phyloP scores from a whole-genome alignment of 2,329 filamentous ascomycete genomes.

The Ceratocystis alfenasii region DNA sequence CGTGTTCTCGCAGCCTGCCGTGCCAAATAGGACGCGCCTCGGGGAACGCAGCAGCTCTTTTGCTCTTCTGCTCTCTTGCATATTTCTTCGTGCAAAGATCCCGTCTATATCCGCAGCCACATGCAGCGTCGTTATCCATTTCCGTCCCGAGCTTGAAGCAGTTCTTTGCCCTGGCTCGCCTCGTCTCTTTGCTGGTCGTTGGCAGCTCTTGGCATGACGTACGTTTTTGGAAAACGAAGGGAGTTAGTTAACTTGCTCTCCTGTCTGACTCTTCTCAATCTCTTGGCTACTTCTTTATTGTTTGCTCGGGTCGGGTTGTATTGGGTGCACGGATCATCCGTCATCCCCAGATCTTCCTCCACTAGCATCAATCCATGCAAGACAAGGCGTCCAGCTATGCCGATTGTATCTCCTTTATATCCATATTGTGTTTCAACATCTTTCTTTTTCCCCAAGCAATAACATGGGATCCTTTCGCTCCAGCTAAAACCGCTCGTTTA shows the following conservation, averaged over 20 bases:
- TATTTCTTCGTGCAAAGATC: no score
- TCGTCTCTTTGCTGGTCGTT: not conserved
- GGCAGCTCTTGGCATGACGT: not conserved
- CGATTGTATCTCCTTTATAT: not conserved
- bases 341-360: not conserved
- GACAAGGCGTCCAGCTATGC: not conserved
- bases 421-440: not conserved
- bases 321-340: not conserved
- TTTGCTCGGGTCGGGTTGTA: not conserved
- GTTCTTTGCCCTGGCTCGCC: no score
- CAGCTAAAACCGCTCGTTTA: no score
- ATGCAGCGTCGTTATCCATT: no score
- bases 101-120: no score
- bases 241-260: not conserved
- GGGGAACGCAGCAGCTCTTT: no score
- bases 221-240: not conserved
- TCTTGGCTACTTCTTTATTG: not conserved
- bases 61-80: no score
- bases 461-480: no score
- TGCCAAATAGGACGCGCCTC: no score
- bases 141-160: no score
- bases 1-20: not conserved
- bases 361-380: not conserved
- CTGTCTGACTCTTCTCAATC: not conserved
- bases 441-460: not conserved